Evolutionary conservation across 768 basidiomycete species (phyloP).

Genomic region (Roridomyces roridus): DNA sequence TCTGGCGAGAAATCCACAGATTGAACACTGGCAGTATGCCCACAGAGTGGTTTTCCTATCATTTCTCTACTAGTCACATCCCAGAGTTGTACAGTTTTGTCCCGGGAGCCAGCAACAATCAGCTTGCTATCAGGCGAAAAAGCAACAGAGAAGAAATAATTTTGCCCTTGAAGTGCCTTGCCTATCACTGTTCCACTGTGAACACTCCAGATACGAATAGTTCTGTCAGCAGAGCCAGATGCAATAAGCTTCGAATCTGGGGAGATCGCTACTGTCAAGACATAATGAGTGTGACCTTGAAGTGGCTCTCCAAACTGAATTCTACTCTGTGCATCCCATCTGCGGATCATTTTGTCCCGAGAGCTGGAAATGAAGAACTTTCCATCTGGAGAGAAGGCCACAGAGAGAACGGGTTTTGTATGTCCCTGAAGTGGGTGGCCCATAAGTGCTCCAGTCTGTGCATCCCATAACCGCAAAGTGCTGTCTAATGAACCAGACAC

Average conservation of each 20-base stretch:
- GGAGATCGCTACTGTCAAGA: neutral
- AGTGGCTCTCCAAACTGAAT: neutral
- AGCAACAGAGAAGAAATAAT: neutral
- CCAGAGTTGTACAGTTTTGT: neutral
- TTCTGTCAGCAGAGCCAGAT: neutral
- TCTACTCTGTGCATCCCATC: too few species aligned
- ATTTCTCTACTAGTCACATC: neutral
- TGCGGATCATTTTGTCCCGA: too few species aligned
- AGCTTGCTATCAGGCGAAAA: constrained; percentile 1
- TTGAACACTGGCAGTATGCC: neutral
- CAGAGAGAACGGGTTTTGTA: too few species aligned
- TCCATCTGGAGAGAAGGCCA: too few species aligned
- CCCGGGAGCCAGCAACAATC: too few species aligned
- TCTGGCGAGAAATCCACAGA: neutral
- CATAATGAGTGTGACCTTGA: neutral
- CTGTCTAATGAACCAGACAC: neutral
- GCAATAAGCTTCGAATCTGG: neutral
- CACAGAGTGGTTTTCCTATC: neutral
- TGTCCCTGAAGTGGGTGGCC: too few species aligned
- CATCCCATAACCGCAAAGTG: neutral
- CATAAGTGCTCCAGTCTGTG: too few species aligned
- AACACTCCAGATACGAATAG: neutral
- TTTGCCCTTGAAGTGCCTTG: neutral
- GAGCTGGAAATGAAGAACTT: too few species aligned
- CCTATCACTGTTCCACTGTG: neutral